Evolutionary conservation across 2,329 filamentous ascomycete species (phyloP).

Genomic region (Pseudocercospora eumusae): DNA sequence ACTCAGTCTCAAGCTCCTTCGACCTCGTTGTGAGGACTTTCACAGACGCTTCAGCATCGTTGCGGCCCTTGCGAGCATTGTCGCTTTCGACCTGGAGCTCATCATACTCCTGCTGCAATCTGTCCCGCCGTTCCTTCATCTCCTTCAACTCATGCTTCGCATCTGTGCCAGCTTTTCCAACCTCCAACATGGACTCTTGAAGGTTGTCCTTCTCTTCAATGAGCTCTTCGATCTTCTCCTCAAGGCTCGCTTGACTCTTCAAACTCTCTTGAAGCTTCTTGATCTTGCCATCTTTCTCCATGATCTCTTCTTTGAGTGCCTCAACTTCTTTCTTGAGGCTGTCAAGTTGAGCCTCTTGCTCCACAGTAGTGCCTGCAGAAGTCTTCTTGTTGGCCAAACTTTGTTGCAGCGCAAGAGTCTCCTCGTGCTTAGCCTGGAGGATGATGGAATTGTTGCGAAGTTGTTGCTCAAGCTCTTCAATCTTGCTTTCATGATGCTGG

Average conservation of each 20-base stretch:
- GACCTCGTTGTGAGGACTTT: conserved; percentile 30
- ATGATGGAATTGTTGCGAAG: conserved; percentile 72
- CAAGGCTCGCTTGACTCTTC: conserved; percentile 31
- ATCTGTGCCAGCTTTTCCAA: conserved; percentile 34
- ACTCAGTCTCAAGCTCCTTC: conserved; percentile 62
- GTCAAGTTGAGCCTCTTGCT: conserved; percentile 67
- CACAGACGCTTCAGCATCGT: conserved; percentile 34
- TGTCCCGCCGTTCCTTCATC: conserved; percentile 30
- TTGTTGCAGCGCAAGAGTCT: conserved; percentile 81
- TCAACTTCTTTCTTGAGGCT: conserved; percentile 88
- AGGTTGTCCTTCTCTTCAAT: conserved; percentile 32
- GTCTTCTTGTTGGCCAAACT: conserved; percentile 69
- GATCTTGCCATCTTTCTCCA: conserved; percentile 35
- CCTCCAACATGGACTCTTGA: conserved; percentile 32
- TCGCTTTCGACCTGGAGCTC: conserved; percentile 31
- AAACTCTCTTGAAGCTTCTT: conserved; percentile 29
- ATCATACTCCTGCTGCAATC: conserved; percentile 34
- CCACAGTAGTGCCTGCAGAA: conserved; percentile 29
- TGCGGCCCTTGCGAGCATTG: conserved; percentile 26
- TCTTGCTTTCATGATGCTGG: conserved; percentile 31
- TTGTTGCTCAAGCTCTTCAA: conserved; percentile 65
- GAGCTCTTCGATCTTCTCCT: conserved; percentile 32
- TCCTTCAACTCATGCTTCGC: conserved; percentile 38
- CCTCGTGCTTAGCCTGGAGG: conserved; percentile 80
- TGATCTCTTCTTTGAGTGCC: conserved; percentile 72